These are phyloP conservation scores for Aspergillus sp. DNA, from an alignment of 2,329 filamentous ascomycete genomes.

Conservation along the genomic window DNA sequence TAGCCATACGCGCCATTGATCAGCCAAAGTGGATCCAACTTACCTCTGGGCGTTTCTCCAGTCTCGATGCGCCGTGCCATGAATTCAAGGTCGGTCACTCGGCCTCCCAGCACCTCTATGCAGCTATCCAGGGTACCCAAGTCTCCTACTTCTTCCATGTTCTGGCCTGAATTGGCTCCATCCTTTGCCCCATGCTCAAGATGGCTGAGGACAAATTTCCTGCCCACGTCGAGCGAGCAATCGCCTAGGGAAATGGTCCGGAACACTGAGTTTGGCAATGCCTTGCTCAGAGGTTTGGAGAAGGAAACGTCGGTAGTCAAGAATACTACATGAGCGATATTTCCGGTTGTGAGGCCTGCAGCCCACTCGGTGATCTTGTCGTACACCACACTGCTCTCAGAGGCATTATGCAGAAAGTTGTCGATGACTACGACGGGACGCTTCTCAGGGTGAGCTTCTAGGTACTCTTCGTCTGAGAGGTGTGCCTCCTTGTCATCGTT, in stretches of 20 bases:
- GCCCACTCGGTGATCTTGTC: slow-evolving; percentile 89
- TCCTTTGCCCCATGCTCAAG: slow-evolving; percentile 55
- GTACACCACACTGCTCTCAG: slow-evolving; percentile 65
- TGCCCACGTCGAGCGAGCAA: slow-evolving; percentile 80
- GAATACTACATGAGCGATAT: slow-evolving; percentile 92
- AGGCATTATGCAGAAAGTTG: slow-evolving; percentile 82
- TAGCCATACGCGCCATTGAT: slow-evolving; percentile 12
- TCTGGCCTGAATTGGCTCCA: slow-evolving; percentile 36
- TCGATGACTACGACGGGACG: slow-evolving; percentile 85
- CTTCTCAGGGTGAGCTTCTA: slow-evolving; percentile 84
- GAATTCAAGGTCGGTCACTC: slow-evolving; percentile 93
- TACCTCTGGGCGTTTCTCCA: slow-evolving; percentile 73
- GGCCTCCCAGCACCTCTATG: slow-evolving; percentile 80
- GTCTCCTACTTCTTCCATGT: slow-evolving; percentile 57
- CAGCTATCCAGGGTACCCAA: slow-evolving; percentile 75
- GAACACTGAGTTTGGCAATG: slow-evolving; percentile 88
- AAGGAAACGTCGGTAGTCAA: slow-evolving; percentile 87
- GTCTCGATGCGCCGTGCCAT: slow-evolving; percentile 85
- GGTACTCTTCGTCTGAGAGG: slow-evolving; percentile 79
- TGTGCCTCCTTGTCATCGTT: slow-evolving; percentile 73
- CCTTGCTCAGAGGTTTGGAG: slow-evolving; percentile 81
- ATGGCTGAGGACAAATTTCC: slow-evolving; percentile 84
- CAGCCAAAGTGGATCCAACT: background rate
- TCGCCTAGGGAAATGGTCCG: slow-evolving; percentile 83
- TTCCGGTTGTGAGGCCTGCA: slow-evolving; percentile 78